Evolutionary conservation across 768 basidiomycete genomes (phyloP).

Genomic region (Tephrocybe rancida): DNA sequence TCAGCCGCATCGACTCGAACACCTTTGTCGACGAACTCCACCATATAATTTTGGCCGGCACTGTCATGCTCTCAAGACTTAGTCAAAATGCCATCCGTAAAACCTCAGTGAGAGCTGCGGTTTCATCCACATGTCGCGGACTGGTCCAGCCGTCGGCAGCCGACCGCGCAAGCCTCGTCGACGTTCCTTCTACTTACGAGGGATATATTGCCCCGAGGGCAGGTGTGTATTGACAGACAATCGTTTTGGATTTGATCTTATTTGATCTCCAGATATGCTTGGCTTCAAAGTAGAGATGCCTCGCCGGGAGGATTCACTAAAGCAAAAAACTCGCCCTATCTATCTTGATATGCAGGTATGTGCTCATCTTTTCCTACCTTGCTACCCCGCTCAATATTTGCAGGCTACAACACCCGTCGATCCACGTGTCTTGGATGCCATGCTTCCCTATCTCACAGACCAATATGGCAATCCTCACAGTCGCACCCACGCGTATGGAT

Average conservation of each 20-base stretch:
- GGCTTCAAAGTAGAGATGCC: conserved; percentile 81
- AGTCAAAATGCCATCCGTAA: conserved; percentile 42
- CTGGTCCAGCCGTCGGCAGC: conserved; percentile 84
- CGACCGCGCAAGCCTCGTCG: conserved; percentile 82
- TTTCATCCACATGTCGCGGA: conserved; percentile 39
- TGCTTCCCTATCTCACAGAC: conserved; percentile 94
- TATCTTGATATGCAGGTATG: conserved; percentile 97
- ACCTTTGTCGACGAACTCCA: neutral
- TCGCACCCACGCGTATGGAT: conserved; percentile 97
- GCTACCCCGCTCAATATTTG: conserved; percentile 9
- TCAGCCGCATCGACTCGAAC: neutral
- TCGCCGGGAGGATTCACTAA: conserved; percentile 54
- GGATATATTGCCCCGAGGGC: conserved; percentile 68
- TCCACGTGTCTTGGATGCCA: conserved; percentile 93
- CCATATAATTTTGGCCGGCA: conserved; percentile 21
- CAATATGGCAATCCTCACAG: conserved; percentile 98
- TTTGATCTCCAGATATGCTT: conserved; percentile 69
- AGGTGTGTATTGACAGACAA: conserved; percentile 44
- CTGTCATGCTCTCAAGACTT: conserved; percentile 61
- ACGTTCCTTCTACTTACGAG: conserved; percentile 76
- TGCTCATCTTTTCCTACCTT: conserved; percentile 2
- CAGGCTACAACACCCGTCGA: conserved; percentile 98
- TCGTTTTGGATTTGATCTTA: neutral
- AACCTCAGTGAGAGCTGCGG: conserved; percentile 29
- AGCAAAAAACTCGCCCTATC: conserved; percentile 80